phyloP scores from a whole-genome alignment of 2,329 filamentous ascomycete genomes.

The Macroventuria anomochaeta region DNA sequence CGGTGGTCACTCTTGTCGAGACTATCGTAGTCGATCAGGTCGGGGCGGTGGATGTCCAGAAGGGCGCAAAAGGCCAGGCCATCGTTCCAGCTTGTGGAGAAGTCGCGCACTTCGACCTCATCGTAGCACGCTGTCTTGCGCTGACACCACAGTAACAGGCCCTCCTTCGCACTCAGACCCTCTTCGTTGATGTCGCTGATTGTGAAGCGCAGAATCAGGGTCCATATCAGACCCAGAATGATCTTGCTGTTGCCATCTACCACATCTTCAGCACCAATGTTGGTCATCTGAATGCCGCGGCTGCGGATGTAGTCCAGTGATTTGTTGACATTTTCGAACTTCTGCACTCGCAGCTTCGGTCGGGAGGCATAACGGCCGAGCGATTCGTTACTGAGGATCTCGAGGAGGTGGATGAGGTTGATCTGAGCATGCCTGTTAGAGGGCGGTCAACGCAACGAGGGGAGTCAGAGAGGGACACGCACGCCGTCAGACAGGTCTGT shows the following conservation, averaged over 20 bases:
- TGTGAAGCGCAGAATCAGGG: conserved; percentile 94
- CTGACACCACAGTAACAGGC: conserved; percentile 94
- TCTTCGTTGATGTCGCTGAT: conserved; percentile 99
- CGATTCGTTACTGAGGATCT: conserved; percentile 92
- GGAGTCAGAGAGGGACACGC: conserved; percentile 53
- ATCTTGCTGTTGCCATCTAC: conserved; percentile 98
- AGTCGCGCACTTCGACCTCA: conserved; percentile 93
- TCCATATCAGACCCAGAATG: conserved; percentile 97
- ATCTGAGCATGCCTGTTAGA: conserved; percentile 62
- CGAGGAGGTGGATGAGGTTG: conserved; percentile 93
- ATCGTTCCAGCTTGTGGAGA: conserved; percentile 96
- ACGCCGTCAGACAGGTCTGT: conserved; percentile 92
- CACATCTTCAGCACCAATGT: conserved; percentile 97
- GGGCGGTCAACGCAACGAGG: conserved; percentile 3
- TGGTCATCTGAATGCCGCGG: conserved; percentile 93
- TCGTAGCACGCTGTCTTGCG: conserved; percentile 98
- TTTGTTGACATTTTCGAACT: conserved; percentile 97
- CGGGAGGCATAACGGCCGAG: conserved; percentile 96
- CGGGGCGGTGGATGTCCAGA: conserved; percentile 94
- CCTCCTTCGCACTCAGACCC: conserved; percentile 96
- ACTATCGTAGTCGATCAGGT: conserved; percentile 94
- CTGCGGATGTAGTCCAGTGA: conserved; percentile 92
- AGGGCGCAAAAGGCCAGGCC: conserved; percentile 95
- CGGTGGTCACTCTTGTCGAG: conserved; percentile 93
- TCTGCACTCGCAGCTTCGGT: conserved; percentile 93